Conservation (phyloP, 2,329 filamentous ascomycete genomes). For the Mycogone perniciosa region DNA sequence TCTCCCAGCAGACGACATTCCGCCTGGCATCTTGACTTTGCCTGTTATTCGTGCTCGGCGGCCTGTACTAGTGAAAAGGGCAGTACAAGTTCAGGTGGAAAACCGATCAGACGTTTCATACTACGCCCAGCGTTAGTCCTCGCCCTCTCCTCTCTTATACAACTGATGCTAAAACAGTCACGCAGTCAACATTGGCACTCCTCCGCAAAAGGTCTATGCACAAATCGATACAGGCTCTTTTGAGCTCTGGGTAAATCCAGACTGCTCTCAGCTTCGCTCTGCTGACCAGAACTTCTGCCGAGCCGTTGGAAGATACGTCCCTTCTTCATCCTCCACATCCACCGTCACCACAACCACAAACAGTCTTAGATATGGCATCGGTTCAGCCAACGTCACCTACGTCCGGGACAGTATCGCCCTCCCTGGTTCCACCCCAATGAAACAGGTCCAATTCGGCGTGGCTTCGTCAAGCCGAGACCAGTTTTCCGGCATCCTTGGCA, state of each 20-base stretch:
- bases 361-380: constrained; percentile 45
- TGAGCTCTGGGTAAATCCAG: constrained; percentile 58
- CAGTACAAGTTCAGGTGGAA: constrained; percentile 38
- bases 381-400: constrained; percentile 45
- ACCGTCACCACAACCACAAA: constrained; percentile 28
- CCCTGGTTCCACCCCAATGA: constrained; percentile 32
- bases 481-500: constrained; percentile 61
- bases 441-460: constrained; percentile 57
- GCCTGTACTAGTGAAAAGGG: constrained; percentile 33
- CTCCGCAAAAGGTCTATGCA: constrained; percentile 46
- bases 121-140: constrained; percentile 39
- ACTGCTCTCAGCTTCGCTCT: constrained; percentile 40
- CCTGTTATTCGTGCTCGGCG: constrained; percentile 25
- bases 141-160: not conserved
- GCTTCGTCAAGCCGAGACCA: constrained; percentile 45
- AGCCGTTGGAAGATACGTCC: constrained; percentile 39
- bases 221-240: constrained; percentile 56
- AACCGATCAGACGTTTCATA: constrained; percentile 50
- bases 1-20: constrained; percentile 5
- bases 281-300: constrained; percentile 40
- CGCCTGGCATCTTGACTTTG: constrained; percentile 21
- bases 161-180: not conserved
- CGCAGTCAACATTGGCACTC: constrained; percentile 44
- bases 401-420: constrained; percentile 40
- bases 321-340: constrained; percentile 35